Evolutionary conservation across 2,329 filamentous ascomycete genomes (phyloP), one percentile per base, ranked within the genome.

Genomic region (Lecanicillium sp.): DNA sequence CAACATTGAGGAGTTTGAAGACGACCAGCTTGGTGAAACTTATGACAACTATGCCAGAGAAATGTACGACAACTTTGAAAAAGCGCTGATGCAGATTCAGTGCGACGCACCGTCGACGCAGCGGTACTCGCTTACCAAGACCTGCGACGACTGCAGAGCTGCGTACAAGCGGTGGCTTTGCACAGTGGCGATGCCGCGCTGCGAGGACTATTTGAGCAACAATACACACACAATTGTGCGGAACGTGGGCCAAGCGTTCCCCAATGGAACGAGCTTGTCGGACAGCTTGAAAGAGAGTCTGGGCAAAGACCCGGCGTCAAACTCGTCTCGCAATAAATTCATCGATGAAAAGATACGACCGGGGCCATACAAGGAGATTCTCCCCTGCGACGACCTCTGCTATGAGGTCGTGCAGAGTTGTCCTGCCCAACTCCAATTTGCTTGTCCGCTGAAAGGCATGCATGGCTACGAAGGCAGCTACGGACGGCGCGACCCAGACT

Each of bases 161-260:
- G 87, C 87, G 8, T 98, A 98, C 72, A 96, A 94, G 59, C 71
- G 80, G 53, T 98, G 92, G 92, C 79, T 98, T 15, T 98, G 92
- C 65, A 84, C 87, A 17, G 88, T 97, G 19, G 84, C 80, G 13
- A 92, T 98, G 45, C 92, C 92, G 1, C 84, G 89, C 20, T 98
- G 92, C 65, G 82, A 87, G 53, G 90, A 96, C 62, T 92, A 85
- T 51, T 76, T 72, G 36, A 76, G 70, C 35, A 52, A 58, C 2
- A 66, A 69, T 12, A 38, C 59, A 2, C 62, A 63, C 46, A 61
- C 68, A 2, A 59, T 69, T 20, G 52, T 60, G 15, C 83, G 92
- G 33, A 92, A 90, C 52, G 73, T 87, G 38, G 77, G 70, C 22
- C 77, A 81, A 43, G 51, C 72, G 0, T 90, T 89, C 50, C 72